Conservation (phyloP, 1,139 yeast genomes). For the Saccharomyces hybrid region DNA sequence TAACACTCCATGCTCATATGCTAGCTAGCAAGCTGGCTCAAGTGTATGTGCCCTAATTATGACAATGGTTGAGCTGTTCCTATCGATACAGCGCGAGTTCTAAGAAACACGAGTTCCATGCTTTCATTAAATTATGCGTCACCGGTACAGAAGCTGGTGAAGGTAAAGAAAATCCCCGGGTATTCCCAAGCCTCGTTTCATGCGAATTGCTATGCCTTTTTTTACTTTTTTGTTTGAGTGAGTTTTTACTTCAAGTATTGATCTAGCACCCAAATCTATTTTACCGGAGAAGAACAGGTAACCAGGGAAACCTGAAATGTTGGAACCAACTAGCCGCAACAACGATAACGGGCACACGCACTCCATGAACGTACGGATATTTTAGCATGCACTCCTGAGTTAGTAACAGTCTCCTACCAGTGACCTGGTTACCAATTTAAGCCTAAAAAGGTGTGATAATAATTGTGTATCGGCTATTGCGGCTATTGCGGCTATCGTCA, state of each 20-base stretch:
- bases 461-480: no score
- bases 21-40: neutral
- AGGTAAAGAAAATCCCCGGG: neutral
- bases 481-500: no score
- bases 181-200: neutral
- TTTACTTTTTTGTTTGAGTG: neutral
- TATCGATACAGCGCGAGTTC: neutral
- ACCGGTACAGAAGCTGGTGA: neutral
- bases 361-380: neutral
- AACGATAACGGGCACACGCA: neutral
- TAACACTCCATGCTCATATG: neutral
- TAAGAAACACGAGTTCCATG: neutral
- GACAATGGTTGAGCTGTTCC: neutral
- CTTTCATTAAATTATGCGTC: neutral
- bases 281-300: neutral
- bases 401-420: neutral
- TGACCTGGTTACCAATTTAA: no score
- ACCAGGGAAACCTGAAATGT: neutral
- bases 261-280: neutral
- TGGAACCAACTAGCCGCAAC: neutral
- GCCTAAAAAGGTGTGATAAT: no score
- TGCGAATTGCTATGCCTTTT: neutral
- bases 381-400: neutral
- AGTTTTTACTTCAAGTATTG: neutral
- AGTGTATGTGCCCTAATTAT: neutral